Evolutionary conservation across 805 yeast species (phyloP).

Genomic region (Starmera pachycereana): DNA sequence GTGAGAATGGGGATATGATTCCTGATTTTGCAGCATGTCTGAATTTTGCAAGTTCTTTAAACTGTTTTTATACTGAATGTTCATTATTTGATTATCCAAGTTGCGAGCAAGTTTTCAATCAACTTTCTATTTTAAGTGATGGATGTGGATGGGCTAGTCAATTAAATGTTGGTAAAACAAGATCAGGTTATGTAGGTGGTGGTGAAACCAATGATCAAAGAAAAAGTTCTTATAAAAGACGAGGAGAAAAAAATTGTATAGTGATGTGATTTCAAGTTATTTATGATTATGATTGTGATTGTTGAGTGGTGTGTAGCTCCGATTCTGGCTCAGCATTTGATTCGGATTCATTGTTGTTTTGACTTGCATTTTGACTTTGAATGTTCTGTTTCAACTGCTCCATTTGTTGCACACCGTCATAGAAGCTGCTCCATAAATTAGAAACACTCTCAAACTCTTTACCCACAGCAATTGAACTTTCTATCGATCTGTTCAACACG

Average conservation of each 20-base stretch:
- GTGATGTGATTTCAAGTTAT: not conserved
- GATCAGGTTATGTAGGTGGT: too few species aligned
- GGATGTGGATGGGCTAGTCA: not conserved
- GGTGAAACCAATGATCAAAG: too few species aligned
- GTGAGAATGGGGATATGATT: constrained; percentile 11
- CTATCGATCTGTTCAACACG: constrained; percentile 55
- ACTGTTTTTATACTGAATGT: constrained; percentile 27
- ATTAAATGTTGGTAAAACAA: not conserved
- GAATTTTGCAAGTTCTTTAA: constrained; percentile 21
- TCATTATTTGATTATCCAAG: constrained; percentile 13
- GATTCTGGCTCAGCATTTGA: not conserved
- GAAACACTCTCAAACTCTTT: constrained; percentile 67
- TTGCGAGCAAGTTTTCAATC: constrained; percentile 11
- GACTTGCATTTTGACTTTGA: too few species aligned
- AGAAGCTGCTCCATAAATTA: constrained; percentile 59
- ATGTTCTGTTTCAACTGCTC: constrained; percentile 8
- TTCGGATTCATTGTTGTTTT: constrained; percentile 1
- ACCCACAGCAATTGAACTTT: constrained; percentile 61
- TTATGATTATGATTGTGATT: too few species aligned
- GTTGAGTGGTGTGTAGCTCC: too few species aligned
- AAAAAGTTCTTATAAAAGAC: not conserved
- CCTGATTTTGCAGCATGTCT: constrained; percentile 18
- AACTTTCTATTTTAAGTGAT: constrained; percentile 8
- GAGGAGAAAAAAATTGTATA: not conserved
- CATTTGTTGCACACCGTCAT: constrained; percentile 35